Evolutionary conservation across 2,329 filamentous ascomycete species (phyloP).

Genomic region (Diaporthe batatas): DNA sequence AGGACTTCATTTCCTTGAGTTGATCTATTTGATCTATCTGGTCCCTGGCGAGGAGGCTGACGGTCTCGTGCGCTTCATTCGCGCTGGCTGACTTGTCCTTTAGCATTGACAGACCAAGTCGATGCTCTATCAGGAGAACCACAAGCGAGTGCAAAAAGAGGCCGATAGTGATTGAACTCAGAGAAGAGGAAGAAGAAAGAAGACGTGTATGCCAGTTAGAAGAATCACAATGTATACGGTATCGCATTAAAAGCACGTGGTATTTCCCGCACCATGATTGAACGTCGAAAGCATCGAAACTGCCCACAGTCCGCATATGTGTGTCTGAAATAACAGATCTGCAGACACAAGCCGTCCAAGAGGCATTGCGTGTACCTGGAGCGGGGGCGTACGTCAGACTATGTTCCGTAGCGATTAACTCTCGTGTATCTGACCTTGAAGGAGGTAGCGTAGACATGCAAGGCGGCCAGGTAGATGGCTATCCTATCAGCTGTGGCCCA

Average conservation of each 20-base stretch:
- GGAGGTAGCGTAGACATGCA: no score
- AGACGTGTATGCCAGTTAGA: not conserved
- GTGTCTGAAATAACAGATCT: not conserved
- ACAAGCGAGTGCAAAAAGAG: not conserved
- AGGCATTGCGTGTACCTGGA: not conserved
- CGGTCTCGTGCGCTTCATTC: slow-evolving; percentile 3
- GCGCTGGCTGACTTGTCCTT: not conserved
- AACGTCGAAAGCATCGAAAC: not conserved
- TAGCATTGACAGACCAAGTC: slow-evolving; percentile 35
- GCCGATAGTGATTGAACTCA: not conserved
- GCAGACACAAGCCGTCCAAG: not conserved
- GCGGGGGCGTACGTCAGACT: not conserved
- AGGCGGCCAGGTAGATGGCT: not conserved
- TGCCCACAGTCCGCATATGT: not conserved
- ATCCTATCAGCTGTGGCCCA: not conserved
- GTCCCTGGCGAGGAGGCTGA: not conserved
- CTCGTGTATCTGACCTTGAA: no score
- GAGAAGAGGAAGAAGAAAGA: not conserved
- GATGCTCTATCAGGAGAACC: not conserved
- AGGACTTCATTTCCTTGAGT: slow-evolving; percentile 68
- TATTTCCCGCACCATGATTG: not conserved
- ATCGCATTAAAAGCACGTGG: not conserved
- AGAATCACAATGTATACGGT: slow-evolving; percentile 2
- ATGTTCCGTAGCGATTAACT: not conserved
- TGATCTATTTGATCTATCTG: slow-evolving; percentile 21